A percentile compares a stretch with the other conserved stretches of the same genome.
These are phyloP conservation scores for Fusarium drepaniforme DNA, from an alignment of 2,329 filamentous ascomycete species.

Conservation along the genomic window DNA sequence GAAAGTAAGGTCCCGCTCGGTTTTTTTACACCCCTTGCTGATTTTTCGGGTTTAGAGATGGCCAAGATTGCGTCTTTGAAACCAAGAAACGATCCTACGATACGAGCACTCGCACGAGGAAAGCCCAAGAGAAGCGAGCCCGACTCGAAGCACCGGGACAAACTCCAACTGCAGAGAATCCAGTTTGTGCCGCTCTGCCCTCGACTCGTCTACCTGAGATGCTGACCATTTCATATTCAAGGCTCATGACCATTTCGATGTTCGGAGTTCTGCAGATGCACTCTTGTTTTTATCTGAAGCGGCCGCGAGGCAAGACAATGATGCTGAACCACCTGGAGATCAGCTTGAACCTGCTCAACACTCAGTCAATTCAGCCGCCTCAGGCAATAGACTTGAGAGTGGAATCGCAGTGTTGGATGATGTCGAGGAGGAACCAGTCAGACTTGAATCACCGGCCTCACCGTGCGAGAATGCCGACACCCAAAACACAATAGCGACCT, in stretches of 20 bases:
- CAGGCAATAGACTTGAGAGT: not conserved
- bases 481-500: not conserved
- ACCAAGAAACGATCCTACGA: slow-evolving; percentile 1
- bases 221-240: not conserved
- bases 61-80: not conserved
- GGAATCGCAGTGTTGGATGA: not conserved
- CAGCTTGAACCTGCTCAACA: not conserved
- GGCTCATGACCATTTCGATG: not conserved
- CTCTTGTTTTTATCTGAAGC: slow-evolving; percentile 1
- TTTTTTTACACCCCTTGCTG: not conserved
- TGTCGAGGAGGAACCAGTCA: not conserved
- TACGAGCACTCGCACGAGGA: not conserved
- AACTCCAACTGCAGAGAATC: not conserved
- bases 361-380: not conserved
- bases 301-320: not conserved
- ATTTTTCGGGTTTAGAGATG: not conserved
- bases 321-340: not conserved
- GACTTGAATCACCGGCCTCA: not conserved
- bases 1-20: not conserved
- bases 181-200: not conserved
- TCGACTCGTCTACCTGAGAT: not conserved
- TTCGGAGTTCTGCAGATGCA: slow-evolving; percentile 7
- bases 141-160: not conserved
- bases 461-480: not conserved
- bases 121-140: slow-evolving; percentile 7